Conservation (phyloP, 192 early-diverging fungal genomes). For the Rhizophlyctis rosea region DNA sequence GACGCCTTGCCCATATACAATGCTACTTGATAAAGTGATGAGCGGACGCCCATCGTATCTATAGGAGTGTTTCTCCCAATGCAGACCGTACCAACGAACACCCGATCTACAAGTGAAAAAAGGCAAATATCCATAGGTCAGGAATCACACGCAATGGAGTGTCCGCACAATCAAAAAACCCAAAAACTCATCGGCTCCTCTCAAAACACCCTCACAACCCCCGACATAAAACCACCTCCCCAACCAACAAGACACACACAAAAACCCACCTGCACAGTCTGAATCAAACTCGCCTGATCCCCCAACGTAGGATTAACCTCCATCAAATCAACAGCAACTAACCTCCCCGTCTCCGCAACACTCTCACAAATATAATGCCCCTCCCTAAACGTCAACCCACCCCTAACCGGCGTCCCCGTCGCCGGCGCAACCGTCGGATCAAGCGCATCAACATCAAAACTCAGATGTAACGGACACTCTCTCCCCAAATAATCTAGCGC, state of each 20-base stretch:
- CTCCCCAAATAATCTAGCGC: slow-evolving; percentile 84
- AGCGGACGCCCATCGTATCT: too few species aligned
- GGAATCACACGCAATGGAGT: not conserved
- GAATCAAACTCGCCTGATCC: slow-evolving; percentile 57
- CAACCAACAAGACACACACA: not conserved
- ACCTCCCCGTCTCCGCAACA: slow-evolving; percentile 77
- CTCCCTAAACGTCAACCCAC: slow-evolving; percentile 92
- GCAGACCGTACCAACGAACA: slow-evolving; percentile 84
- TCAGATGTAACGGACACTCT: slow-evolving; percentile 76
- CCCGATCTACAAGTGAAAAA: slow-evolving; percentile 44
- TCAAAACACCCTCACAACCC: not conserved
- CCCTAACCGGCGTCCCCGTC: slow-evolving; percentile 93
- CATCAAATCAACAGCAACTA: slow-evolving; percentile 90
- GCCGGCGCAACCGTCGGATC: slow-evolving; percentile 92
- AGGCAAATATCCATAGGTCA: not conserved
- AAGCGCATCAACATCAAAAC: slow-evolving; percentile 93
- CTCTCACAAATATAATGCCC: slow-evolving; percentile 97
- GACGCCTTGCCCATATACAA: too few species aligned
- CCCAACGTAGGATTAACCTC: slow-evolving; percentile 92
- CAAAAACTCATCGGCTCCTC: not conserved
- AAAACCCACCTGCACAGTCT: slow-evolving; percentile 73
- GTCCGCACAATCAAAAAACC: not conserved
- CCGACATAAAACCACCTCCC: not conserved
- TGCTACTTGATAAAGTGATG: too few species aligned
- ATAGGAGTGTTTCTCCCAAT: slow-evolving; percentile 80